A percentile compares a stretch with the other conserved stretches of the same genome.
Conservation (phyloP, 495 filamentous ascomycete species). For the Hyaloscypha finlandica region DNA sequence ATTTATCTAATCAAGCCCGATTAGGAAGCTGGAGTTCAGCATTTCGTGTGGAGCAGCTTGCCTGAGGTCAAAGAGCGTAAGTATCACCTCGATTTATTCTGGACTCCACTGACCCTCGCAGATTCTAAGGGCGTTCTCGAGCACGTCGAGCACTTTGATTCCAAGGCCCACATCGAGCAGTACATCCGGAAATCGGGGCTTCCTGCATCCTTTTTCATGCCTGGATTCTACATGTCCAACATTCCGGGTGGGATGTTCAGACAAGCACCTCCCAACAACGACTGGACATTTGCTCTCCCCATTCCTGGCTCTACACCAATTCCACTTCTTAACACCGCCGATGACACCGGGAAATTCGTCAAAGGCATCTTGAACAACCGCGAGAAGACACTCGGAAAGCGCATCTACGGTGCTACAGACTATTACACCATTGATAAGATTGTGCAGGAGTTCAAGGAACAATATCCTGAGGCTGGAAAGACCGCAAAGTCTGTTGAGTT, state of each 20-base stretch:
- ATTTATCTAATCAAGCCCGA: not conserved
- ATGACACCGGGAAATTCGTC: constrained; percentile 61
- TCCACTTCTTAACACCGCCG: constrained; percentile 53
- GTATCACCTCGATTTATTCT: constrained; percentile 5
- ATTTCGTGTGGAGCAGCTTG: constrained; percentile 53
- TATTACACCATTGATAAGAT: constrained; percentile 51
- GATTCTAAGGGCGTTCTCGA: constrained; percentile 46
- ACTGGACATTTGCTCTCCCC: constrained; percentile 47
- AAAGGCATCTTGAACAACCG: constrained; percentile 48
- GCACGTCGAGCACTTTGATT: constrained; percentile 63
- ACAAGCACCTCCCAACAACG: constrained; percentile 34
- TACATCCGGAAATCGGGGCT: constrained; percentile 54
- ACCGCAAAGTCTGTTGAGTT: constrained; percentile 42
- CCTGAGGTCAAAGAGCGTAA: constrained; percentile 39
- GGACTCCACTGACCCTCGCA: constrained; percentile 19
- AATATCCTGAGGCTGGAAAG: constrained; percentile 50
- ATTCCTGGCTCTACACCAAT: constrained; percentile 42
- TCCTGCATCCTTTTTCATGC: constrained; percentile 55
- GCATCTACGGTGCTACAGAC: constrained; percentile 48
- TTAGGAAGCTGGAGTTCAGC: constrained; percentile 46
- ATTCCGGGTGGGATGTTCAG: constrained; percentile 36
- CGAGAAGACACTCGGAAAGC: constrained; percentile 42
- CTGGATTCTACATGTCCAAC: constrained; percentile 63
- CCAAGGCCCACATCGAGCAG: constrained; percentile 59
- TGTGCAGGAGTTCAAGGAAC: constrained; percentile 49